Evolutionary conservation across 2,329 filamentous ascomycete species (phyloP).

Genomic region (Diaporthe sp.): DNA sequence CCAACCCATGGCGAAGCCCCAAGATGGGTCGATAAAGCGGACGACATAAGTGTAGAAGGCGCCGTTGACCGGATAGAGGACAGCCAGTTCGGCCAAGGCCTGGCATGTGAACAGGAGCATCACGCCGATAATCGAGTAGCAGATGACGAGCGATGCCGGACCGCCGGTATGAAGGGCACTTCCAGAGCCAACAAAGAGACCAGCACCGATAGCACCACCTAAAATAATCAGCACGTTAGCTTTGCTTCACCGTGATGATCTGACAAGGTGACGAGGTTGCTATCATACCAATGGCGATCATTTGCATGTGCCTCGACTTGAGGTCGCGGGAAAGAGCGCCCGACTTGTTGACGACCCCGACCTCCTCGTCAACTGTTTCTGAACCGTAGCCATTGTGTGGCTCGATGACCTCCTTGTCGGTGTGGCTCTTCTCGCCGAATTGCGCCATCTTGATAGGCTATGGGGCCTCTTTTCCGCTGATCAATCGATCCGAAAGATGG

Average conservation of each 20-base stretch:
- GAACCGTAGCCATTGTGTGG: constrained; percentile 39
- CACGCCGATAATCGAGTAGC: constrained; percentile 67
- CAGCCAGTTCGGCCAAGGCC: constrained; percentile 71
- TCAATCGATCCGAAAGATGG: not conserved
- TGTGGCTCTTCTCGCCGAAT: constrained; percentile 42
- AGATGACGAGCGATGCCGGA: constrained; percentile 62
- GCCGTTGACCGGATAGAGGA: constrained; percentile 71
- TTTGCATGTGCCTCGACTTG: constrained; percentile 57
- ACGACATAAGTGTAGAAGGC: constrained; percentile 73
- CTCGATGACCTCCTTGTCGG: constrained; percentile 42
- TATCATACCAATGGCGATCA: constrained; percentile 59
- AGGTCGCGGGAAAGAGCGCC: constrained; percentile 52
- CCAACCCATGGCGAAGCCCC: constrained; percentile 68
- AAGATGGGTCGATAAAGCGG: constrained; percentile 72
- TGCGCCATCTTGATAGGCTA: constrained; percentile 44
- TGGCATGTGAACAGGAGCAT: constrained; percentile 72
- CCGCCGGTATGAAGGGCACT: constrained; percentile 71
- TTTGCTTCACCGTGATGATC: not conserved
- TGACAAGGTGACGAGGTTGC: not conserved
- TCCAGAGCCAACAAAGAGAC: constrained; percentile 79
- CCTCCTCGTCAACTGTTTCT: constrained; percentile 50
- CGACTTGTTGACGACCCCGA: constrained; percentile 50
- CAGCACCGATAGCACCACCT: constrained; percentile 62
- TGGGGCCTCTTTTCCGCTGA: constrained; percentile 5
- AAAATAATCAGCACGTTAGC: not conserved